Conservation (phyloP, 345 rosid genomes). For the Hibiscus mutabilis region DNA sequence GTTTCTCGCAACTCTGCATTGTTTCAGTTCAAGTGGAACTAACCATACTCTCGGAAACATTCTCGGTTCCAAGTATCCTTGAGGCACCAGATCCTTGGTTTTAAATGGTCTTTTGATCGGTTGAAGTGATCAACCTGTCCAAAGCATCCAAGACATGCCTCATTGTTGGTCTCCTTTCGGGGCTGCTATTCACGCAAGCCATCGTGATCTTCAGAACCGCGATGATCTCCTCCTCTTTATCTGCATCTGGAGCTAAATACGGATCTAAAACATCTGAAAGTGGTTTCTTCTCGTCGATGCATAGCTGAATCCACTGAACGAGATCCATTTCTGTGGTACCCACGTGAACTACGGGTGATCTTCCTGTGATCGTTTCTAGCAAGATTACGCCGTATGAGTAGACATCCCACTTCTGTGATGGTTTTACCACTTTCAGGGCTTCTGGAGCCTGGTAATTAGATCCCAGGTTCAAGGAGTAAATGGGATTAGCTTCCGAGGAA, state of each 20-base stretch:
- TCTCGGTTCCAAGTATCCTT: too few species aligned
- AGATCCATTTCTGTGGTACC: slow-evolving; percentile 67
- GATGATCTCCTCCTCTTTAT: slow-evolving; percentile 85
- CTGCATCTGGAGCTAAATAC: slow-evolving; percentile 54
- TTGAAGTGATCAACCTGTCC: slow-evolving; percentile 42
- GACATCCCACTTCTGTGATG: slow-evolving; percentile 97
- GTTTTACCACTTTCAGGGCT: slow-evolving; percentile 74
- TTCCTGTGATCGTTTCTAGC: slow-evolving; percentile 81
- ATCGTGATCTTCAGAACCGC: slow-evolving; percentile 75
- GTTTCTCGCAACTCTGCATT: neutral
- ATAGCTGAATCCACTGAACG: slow-evolving; percentile 77
- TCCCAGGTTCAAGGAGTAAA: slow-evolving; percentile 46
- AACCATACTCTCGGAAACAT: neutral
- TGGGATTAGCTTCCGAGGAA: slow-evolving; percentile 45
- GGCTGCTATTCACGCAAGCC: slow-evolving; percentile 67
- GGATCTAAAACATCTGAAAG: slow-evolving; percentile 82
- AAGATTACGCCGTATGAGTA: slow-evolving; percentile 86
- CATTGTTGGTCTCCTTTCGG: slow-evolving; percentile 87
- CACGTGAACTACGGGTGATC: slow-evolving; percentile 42
- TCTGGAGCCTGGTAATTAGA: slow-evolving; percentile 89
- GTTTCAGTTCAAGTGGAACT: neutral
- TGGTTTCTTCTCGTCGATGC: slow-evolving; percentile 91
- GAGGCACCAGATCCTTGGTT: neutral
- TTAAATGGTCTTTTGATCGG: slow-evolving; percentile 28
- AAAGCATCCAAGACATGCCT: slow-evolving; percentile 63